Base-by-base conservation (phyloP, 176 grass and related monocot species). In the Lolium perenne region DNA sequence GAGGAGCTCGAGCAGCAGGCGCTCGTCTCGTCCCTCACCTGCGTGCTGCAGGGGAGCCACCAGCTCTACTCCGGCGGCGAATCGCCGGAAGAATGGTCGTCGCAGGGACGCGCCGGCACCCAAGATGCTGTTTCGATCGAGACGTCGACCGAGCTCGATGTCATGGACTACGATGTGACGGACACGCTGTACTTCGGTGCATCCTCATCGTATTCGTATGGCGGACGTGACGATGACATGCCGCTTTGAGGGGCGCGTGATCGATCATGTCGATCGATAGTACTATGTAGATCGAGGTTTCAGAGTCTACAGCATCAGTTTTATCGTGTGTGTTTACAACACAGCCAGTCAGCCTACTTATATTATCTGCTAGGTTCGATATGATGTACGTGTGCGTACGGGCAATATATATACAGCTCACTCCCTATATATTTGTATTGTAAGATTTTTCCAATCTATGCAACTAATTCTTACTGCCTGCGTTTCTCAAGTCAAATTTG, bases 91-190 rank as follows among this genome's bases (percentile, higher is more conserved):
- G 38, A 20, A 20, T 65, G 61, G 18, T 14, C 11, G 54, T 10
- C 8, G 46, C 53, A 4, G 25, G 18, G 12, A 41, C 41, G 53
- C 62, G 26, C 5, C 26, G 63, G 61, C 61, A 25, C 32, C 32
- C 32, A 65, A 7, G 62, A 76, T 49, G 65, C 63, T 9, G 10
- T 15, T 10, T 45, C n/a, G 38, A 0, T 48, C 1, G 68, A 73
- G 53, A 55, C 53, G 53, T 55, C 53, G 54, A 20, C 54, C 20
- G 88, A 10, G 40, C 26, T 91, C 62, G 90, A 91, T 23, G 50
- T 87, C 70, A 85, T n/a, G 89, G 89, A 91, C 81, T 91, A 91
- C 77, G 68, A n/a, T 38, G 35, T 85, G 62, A 40, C 60, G 53
- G 82, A 13, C n/a, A 13, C 46, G 18, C 17, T 81, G 77, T 71